phyloP scores from a whole-genome alignment of 2,329 filamentous ascomycete genomes.

The Trichoderma atrobrunneum region DNA sequence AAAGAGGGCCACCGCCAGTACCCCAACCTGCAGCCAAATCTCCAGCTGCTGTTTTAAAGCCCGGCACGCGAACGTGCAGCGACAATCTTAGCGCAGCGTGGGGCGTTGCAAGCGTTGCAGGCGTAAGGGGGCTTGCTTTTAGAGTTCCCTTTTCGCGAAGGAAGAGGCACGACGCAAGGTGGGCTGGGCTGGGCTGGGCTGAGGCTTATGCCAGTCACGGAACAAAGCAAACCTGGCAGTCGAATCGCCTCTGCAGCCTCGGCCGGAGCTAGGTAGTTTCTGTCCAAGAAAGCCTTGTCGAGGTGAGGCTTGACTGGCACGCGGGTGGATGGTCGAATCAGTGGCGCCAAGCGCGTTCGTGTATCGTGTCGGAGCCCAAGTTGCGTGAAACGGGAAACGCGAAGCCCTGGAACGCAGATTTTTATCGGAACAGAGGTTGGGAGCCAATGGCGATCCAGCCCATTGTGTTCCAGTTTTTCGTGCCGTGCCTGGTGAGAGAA shows the following conservation, averaged over 20 bases:
- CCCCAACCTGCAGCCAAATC: constrained; percentile 14
- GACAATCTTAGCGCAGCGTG: constrained; percentile 14
- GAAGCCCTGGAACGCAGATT: not conserved
- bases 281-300: not conserved
- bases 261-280: not conserved
- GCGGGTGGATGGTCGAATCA: not conserved
- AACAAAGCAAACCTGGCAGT: not conserved
- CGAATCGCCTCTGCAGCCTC: not conserved
- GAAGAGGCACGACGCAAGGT: not conserved
- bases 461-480: not conserved
- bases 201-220: constrained; percentile 1
- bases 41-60: constrained; percentile 12
- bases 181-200: not conserved
- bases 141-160: not conserved
- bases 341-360: not conserved
- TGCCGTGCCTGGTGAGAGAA: not conserved
- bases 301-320: not conserved
- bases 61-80: constrained; percentile 18
- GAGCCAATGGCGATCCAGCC: not conserved
- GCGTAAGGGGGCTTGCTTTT: constrained; percentile 5
- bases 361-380: not conserved
- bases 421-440: not conserved
- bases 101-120: constrained; percentile 12
- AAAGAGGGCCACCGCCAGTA: constrained; percentile 7
- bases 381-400: not conserved